phyloP scores from a whole-genome alignment of 2,329 filamentous ascomycete genomes.

The Arthrobotrys megalospora region DNA sequence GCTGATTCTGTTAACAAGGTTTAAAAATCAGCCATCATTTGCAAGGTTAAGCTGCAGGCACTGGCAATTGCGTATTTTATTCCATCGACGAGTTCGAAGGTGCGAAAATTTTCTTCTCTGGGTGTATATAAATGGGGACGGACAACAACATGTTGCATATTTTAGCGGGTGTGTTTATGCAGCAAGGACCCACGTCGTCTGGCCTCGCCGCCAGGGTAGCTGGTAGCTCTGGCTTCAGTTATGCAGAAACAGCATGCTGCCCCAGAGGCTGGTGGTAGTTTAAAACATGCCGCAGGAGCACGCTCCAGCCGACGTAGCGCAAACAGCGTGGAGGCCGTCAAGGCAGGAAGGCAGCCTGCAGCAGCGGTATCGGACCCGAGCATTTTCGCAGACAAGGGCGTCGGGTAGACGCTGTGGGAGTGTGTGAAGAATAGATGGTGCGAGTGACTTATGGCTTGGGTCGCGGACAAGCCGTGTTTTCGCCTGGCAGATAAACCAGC shows the following conservation, averaged over 20 bases:
- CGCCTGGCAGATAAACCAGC: constrained; percentile 10
- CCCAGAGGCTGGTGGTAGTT: constrained; percentile 19
- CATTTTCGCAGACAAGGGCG: constrained; percentile 9
- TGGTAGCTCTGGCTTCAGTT: constrained; percentile 14
- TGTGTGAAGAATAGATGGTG: background rate
- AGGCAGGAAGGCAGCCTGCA: constrained; percentile 45
- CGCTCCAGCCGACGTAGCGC: constrained; percentile 50
- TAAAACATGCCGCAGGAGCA: constrained; percentile 9
- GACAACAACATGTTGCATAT: constrained; percentile 62
- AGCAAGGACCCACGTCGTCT: constrained; percentile 52
- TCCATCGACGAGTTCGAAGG: constrained; percentile 52
- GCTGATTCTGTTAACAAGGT: constrained; percentile 50
- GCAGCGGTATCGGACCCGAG: constrained; percentile 55
- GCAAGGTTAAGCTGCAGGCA: constrained; percentile 59
- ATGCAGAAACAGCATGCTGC: constrained; percentile 36
- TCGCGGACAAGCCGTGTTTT: constrained; percentile 17
- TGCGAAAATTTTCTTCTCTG: constrained; percentile 59
- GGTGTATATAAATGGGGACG: constrained; percentile 57
- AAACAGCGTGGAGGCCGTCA: constrained; percentile 26
- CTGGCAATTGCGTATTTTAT: constrained; percentile 52
- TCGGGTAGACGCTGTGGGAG: constrained; percentile 10
- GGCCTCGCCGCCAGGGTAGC: constrained; percentile 54
- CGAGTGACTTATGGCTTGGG: constrained; percentile 19
- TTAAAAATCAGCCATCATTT: constrained; percentile 59
- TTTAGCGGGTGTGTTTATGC: constrained; percentile 61